A percentile compares a stretch with the other conserved stretches of the same genome.
These are phyloP conservation scores for Fusarium buharicum DNA, from an alignment of 2,329 filamentous ascomycete species.

Conservation along the genomic window DNA sequence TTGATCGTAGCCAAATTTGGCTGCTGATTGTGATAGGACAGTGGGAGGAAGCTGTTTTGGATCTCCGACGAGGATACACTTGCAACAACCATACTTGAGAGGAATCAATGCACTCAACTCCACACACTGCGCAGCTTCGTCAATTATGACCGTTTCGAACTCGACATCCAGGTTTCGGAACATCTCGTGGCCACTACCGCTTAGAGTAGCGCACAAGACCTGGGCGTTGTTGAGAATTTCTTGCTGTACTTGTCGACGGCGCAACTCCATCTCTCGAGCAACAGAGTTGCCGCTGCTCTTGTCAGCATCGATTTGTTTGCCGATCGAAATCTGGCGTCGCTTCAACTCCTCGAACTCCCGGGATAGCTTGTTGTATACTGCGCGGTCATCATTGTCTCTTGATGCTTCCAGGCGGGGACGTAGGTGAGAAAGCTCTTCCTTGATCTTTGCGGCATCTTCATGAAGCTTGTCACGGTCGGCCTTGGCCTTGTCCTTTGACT, in stretches of 20 bases:
- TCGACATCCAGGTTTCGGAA: constrained; percentile 94
- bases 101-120: constrained; percentile 96
- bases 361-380: constrained; percentile 66
- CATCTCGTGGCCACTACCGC: constrained; percentile 96
- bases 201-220: constrained; percentile 93
- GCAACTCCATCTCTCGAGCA: constrained; percentile 86
- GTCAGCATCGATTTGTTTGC: constrained; percentile 84
- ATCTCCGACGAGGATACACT: constrained; percentile 97
- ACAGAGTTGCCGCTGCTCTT: constrained; percentile 87
- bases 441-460: constrained; percentile 75
- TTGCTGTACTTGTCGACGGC: constrained; percentile 85
- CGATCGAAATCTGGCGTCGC: constrained; percentile 76
- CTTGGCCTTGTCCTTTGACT: constrained; percentile 66
- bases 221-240: constrained; percentile 90
- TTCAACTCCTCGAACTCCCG: constrained; percentile 82
- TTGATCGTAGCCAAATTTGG: constrained; percentile 94
- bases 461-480: constrained; percentile 69
- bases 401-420: constrained; percentile 76
- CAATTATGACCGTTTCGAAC: constrained; percentile 98
- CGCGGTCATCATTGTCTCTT: constrained; percentile 64
- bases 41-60: constrained; percentile 97
- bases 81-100: constrained; percentile 95
- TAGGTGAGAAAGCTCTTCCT: constrained; percentile 77
- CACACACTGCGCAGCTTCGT: constrained; percentile 97
- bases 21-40: constrained; percentile 92